Evolutionary conservation across 805 yeast species (phyloP), one percentile per base, ranked within the genome.

Genomic region (Kodamaea fukazawae): DNA sequence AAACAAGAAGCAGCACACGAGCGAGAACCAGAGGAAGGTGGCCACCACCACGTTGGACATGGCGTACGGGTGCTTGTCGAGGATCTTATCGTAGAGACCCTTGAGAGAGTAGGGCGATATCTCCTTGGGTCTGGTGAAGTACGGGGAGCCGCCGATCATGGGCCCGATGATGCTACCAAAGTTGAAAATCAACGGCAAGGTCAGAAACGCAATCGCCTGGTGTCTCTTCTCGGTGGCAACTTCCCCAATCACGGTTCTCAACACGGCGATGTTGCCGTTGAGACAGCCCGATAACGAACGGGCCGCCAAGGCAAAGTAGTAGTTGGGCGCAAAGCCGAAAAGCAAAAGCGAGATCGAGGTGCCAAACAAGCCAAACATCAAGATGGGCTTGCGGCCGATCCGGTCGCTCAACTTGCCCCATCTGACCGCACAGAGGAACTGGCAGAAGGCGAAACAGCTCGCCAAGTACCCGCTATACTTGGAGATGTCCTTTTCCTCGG

Each of bases 251-350:
- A 71, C 59, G 0, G 86, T 81, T 54, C 86, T 61, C 23, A 81
- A 52, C n/a, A 81, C 84, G 1, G 81, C 79, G 7, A 79, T 75
- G 52, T 81, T 81, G 5, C 86, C 87, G 51, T 80, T 81, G 30
- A 80, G 57, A 2, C 73, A 58, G 0, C 87, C 87, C 61, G 76
- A 71, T 31, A 71, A 45, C 14, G 73, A 63, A 50, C 86, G 63
- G 7, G 85, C 76, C 10, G 62, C 50, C 3, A 81, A 47, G 0
- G 85, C 85, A 59, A 67, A 63, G 49, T 67, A 71, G 50, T 69
- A 77, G 51, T 70, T 75, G 13, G 57, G 61, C 10, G 81, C 60
- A 46, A 79, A 76, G 1, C 86, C 86, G 47, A 81, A 70, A 3
- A 69, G 37, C 20, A 78, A 42, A 42, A 77, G 55, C 7, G 78